These are phyloP conservation scores for Thalassiosira exigua DNA, from an alignment of 352 stramenopile genomes.

Conservation along the genomic window DNA sequence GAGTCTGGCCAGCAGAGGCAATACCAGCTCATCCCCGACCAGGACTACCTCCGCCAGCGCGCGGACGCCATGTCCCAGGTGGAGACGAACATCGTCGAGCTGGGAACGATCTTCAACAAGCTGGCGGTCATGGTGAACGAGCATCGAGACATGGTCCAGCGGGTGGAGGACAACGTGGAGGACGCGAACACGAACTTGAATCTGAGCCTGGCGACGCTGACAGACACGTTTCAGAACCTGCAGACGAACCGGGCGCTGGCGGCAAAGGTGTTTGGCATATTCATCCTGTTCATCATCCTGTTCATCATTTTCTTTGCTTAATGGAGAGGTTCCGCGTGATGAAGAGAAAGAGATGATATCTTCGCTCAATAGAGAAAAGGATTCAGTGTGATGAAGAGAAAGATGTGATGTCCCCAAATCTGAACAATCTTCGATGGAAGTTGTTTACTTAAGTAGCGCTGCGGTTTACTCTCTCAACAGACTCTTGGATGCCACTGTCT, in stretches of 20 bases:
- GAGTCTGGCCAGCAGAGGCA: conserved; percentile 65
- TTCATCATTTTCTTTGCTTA: conserved; percentile 89
- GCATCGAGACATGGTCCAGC: conserved; percentile 85
- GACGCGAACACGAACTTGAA: conserved; percentile 85
- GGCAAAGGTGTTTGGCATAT: conserved; percentile 82
- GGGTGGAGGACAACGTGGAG: conserved; percentile 88
- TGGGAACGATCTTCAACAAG: conserved; percentile 88
- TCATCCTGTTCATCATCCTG: conserved; percentile 86
- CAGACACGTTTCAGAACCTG: conserved; percentile 83
- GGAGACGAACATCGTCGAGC: conserved; percentile 86
- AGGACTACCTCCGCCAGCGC: conserved; percentile 79
- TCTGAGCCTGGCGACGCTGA: conserved; percentile 81
- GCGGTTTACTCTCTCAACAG: too few species aligned
- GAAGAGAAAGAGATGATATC: too few species aligned
- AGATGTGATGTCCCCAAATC: too few species aligned
- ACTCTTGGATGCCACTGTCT: too few species aligned
- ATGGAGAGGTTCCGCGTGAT: conserved; percentile 19
- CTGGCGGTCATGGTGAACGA: conserved; percentile 87
- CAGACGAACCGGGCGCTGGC: conserved; percentile 81
- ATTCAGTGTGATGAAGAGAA: too few species aligned
- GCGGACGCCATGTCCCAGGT: conserved; percentile 83
- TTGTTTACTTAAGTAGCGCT: too few species aligned
- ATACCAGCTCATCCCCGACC: conserved; percentile 83
- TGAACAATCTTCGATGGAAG: too few species aligned
- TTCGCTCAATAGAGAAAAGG: too few species aligned